phyloP scores from a whole-genome alignment of 257 asterid genomes.

The Datura wrightii region DNA sequence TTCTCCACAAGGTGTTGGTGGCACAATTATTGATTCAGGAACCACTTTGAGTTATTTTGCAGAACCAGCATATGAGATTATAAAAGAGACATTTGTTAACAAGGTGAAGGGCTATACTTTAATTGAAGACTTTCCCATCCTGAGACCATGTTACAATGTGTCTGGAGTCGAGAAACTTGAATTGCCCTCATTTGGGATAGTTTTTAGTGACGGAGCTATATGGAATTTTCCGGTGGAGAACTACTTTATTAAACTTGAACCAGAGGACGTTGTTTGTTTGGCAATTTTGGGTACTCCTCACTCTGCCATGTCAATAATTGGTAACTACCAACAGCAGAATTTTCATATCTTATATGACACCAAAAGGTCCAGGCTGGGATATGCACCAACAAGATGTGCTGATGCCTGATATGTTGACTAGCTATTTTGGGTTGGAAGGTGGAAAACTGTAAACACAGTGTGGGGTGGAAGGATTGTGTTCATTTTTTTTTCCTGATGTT shows the following conservation, averaged over 20 bases:
- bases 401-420: conserved; percentile 42
- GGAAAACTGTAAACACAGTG: background rate
- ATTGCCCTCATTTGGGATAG: conserved; percentile 74
- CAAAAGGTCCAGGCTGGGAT: conserved; percentile 79
- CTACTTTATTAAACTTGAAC: conserved; percentile 75
- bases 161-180: conserved; percentile 56
- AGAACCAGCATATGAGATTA: conserved; percentile 72
- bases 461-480: background rate
- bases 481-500: background rate
- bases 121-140: conserved; percentile 63
- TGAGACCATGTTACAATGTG: conserved; percentile 85
- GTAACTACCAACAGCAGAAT: conserved; percentile 94
- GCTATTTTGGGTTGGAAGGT: background rate
- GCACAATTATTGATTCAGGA: conserved; percentile 89
- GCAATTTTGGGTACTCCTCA: conserved; percentile 80
- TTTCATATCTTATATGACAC: conserved; percentile 80
- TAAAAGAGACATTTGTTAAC: conserved; percentile 65
- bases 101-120: conserved; percentile 58
- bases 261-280: conserved; percentile 74
- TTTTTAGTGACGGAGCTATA: conserved; percentile 72
- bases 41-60: conserved; percentile 82
- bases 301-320: conserved; percentile 73
- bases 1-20: conserved; percentile 66
- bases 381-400: conserved; percentile 75
- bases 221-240: conserved; percentile 93